Conservation (phyloP, 371 early-diverging fungal species). For the Circinella minor region DNA sequence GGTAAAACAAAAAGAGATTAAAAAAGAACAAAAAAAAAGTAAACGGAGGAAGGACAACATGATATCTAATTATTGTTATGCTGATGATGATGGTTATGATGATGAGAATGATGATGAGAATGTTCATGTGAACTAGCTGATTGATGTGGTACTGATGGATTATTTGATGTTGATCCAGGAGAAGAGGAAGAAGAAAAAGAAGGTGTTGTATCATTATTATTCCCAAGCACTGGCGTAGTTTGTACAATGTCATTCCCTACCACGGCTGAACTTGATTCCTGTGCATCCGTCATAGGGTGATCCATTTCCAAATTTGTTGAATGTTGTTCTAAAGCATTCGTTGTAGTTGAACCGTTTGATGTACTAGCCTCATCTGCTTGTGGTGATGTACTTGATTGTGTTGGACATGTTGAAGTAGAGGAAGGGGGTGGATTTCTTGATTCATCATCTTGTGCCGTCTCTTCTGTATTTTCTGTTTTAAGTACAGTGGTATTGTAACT, state of each 20-base stretch:
- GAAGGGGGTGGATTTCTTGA: background rate
- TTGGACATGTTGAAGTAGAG: slow-evolving; percentile 5
- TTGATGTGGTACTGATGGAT: background rate
- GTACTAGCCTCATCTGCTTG: background rate
- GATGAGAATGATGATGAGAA: no score
- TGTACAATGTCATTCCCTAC: slow-evolving; percentile 6
- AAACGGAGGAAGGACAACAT: background rate
- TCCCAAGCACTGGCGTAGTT: background rate
- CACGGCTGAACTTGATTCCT: background rate
- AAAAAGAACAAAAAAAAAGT: no score
- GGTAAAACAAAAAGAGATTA: background rate
- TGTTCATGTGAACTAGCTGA: slow-evolving; percentile 5
- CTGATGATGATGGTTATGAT: no score
- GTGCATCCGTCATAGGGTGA: slow-evolving; percentile 8
- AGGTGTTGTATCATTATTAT: background rate
- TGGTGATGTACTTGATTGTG: background rate
- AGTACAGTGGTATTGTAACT: slow-evolving; percentile 94
- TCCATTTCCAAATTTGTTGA: slow-evolving; percentile 11
- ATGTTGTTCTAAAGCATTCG: background rate
- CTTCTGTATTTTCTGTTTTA: slow-evolving; percentile 52
- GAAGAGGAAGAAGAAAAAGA: slow-evolving; percentile 1
- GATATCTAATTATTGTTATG: slow-evolving; percentile 4
- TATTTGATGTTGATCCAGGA: no score
- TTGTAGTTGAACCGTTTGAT: background rate
- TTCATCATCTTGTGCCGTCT: slow-evolving; percentile 10